Base-by-base conservation (phyloP, 2,329 filamentous ascomycete species). In the Tolypocladium nubicola region DNA sequence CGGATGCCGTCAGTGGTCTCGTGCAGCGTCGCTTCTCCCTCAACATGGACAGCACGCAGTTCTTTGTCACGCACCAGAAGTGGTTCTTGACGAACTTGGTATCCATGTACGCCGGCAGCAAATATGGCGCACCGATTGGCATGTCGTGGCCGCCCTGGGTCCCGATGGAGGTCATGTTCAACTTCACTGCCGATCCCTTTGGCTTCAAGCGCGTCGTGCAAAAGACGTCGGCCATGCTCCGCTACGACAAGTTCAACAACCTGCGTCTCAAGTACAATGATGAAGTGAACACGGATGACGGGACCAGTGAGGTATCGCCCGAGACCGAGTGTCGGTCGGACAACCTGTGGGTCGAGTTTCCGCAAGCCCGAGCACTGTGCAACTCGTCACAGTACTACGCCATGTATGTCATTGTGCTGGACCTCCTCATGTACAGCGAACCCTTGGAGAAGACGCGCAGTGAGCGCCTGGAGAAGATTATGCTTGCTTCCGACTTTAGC, bases 161-260 rank as follows among this genome's bases (percentile, higher is more conserved):
- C 52, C 94, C 94, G 0, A 87, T 99, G 76, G 94, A 99, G 73
- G 90, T 96, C 65, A 97, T 99, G 87, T 97, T 96, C 66, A 92
- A 97, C 71, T 99, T 97, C 71, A 79, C 93, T 62, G 82, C 88
- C 7, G 92, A 96, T 70, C 93, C 94, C 0, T 96, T 96, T 67
- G 94, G 95, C n/a, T 99, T 99, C 78, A 93, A 93, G 70, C 86
- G 94, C 59, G 92, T 99, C 37, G 92, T 99, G 13, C 90, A 97
- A 70, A 93, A 95, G 71, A 99, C 94, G 1, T 99, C 93, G 6
- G 94, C 93, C 26, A 92, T 88, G 75, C 79, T 99, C 63, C 86
- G 93, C 59, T 97, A 95, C 70, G 93, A 99, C 77, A 97, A 99
- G 73, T 97, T 93, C 84, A 99, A 99, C 71, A 93, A 90, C 16